Evolutionary conservation across 805 yeast genomes (phyloP), one percentile per base, ranked within the genome.

Genomic region (Wickerhamomyces chaumierensis): DNA sequence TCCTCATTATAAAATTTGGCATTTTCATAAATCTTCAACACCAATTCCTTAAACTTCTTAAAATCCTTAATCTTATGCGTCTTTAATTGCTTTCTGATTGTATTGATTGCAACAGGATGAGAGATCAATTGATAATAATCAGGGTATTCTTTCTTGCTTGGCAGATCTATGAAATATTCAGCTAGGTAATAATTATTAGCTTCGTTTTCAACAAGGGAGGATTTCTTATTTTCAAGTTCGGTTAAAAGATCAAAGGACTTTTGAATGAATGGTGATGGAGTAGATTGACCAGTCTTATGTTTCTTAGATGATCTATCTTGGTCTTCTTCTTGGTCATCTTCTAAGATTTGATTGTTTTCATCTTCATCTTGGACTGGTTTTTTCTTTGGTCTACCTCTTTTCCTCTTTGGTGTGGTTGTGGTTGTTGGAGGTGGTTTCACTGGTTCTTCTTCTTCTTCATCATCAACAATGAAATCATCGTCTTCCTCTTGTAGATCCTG

Each of bases 1-100:
- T 86, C 96, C 54, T 87, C 94, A 51, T 90, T 90, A 59, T 86
- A 88, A 36, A 76, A 75, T 47, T 81, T 72, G 18, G 96, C 96
- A 56, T 88, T 88, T 37, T 77, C 71, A 57, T 79, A 87, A 78
- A 90, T 85, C 39, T 73, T 66, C 44, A 75, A 75, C 42, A 84
- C 58, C 43, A 78, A 84, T 37, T 71, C 78, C 39, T 73, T 60
- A 25, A 79, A 67, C 21, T 66, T 71, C 2, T 60, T 66, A 34
- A 76, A 50, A 20, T 60, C 53, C 25, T 58, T 66, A 45, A 75
- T 73, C 11, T 65, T 62, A 31, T 69, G 66, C n/a, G 63, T 66
- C 42, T 68, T 66, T 35, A 78, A 65, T 46, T 81, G 66, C 52
- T 69, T 72, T 49, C 68, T 64, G 31, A 83, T 72, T 2, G 69